Evolutionary conservation across 2,329 filamentous ascomycete genomes (phyloP).

Genomic region (Aspergillus sp.): DNA sequence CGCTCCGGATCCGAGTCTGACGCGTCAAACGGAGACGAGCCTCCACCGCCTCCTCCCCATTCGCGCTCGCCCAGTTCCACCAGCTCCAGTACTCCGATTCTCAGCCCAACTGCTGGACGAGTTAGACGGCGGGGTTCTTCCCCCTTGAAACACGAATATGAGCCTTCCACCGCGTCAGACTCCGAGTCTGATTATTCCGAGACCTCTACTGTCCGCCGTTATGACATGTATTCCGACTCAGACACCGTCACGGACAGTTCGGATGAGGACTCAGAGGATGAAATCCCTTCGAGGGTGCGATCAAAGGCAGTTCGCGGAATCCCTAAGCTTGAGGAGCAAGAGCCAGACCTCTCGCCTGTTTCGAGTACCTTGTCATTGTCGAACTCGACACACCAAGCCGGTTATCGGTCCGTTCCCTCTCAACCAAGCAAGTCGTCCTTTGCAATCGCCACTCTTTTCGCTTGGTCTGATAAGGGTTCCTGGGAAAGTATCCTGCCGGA

Average conservation of each 20-base stretch:
- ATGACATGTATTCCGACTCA: conserved; percentile 47
- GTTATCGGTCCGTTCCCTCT: conserved; percentile 56
- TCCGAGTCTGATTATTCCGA: conserved; percentile 60
- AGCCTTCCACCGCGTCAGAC: conserved; percentile 73
- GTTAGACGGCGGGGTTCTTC: conserved; percentile 76
- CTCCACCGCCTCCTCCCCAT: conserved; percentile 45
- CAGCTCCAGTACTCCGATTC: conserved; percentile 46
- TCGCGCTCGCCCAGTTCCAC: conserved; percentile 54
- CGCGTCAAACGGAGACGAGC: conserved; percentile 30
- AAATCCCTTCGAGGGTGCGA: conserved; percentile 25
- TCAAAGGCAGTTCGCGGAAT: conserved; percentile 33
- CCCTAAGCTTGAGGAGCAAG: conserved; percentile 42
- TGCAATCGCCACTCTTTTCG: conserved; percentile 60
- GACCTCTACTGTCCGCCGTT: conserved; percentile 56
- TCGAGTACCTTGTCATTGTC: conserved; percentile 71
- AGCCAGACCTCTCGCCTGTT: conserved; percentile 39
- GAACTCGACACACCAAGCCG: conserved; percentile 76
- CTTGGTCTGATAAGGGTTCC: conserved; percentile 62
- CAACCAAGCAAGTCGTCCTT: conserved; percentile 52
- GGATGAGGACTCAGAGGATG: conserved; percentile 58
- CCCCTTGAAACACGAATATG: conserved; percentile 94
- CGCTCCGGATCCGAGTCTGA: conserved; percentile 27
- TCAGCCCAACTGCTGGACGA: conserved; percentile 50
- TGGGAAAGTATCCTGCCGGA: conserved; percentile 63
- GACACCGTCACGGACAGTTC: conserved; percentile 52